Evolutionary conservation across 1,284 basidiomycete genomes (phyloP).

Genomic region (Leccinum griseonigrum): DNA sequence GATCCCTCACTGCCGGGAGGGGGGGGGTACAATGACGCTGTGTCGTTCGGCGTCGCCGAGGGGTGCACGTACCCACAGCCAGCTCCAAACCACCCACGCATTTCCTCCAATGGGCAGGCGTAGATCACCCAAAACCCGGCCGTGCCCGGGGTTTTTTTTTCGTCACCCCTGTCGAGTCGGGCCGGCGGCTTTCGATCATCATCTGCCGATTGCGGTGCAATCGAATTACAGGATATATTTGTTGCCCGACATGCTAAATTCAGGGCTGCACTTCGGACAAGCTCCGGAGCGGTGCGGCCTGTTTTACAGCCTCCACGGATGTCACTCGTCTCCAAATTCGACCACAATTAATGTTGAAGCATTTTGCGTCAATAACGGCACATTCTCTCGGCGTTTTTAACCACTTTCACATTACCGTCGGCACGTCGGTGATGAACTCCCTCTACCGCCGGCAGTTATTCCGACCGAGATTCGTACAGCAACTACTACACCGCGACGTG

Average conservation of each 20-base stretch:
- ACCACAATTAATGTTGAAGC: neutral
- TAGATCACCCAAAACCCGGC: conserved; percentile 28
- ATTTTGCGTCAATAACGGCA: conserved; percentile 12
- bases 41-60: neutral
- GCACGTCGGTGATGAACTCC: conserved; percentile 11
- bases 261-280: conserved; percentile 1
- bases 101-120: conserved; percentile 23
- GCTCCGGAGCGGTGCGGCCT: neutral
- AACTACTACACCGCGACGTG: too few relatives aligned
- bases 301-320: conserved; percentile 7
- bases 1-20: neutral
- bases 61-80: conserved; percentile 2
- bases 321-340: neutral
- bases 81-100: neutral
- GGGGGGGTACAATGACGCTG: neutral
- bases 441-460: conserved; percentile 17
- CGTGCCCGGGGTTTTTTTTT: conserved; percentile 26
- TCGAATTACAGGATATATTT: conserved; percentile 3
- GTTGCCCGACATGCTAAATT: conserved; percentile 2
- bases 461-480: neutral
- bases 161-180: conserved; percentile 24
- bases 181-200: conserved; percentile 35
- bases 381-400: conserved; percentile 21
- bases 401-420: conserved; percentile 25
- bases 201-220: conserved; percentile 25